Evolutionary conservation across 164 flowering plant species (phyloP), one percentile per base, ranked within the genome.

Genomic region (Saururus chinensis): DNA sequence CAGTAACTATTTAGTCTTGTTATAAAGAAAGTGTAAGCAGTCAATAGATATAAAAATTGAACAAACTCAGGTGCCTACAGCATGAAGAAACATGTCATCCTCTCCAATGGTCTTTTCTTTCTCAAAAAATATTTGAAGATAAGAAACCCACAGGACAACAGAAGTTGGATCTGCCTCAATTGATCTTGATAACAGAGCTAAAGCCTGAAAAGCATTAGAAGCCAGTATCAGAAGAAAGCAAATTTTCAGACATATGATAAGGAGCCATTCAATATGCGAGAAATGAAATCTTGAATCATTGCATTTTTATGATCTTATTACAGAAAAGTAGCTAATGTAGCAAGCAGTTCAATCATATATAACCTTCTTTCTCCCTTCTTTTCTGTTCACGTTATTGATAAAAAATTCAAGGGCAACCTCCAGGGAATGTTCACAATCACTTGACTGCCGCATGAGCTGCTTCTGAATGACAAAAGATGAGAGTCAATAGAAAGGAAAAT

Each of bases 71-170:
- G 45, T 68, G 67, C 95, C 73, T 89, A 92, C 96, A 82, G 95
- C 91, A 71, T 54, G 55, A 16, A 61, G 74, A 70, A 83, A 82
- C 88, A 87, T 76, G 74, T 92, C 95, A 76, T 85, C 91, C 70
- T 81, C 79, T 60, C 76, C 89, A 70, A 71, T 56, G 41, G 80
- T 56, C 51, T 71, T 74, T 53, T 66, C 71, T 64, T 71, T 64
- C 73, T 79, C 64, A 61, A 83, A 77, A 78, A 51, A 86, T 56
- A 89, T 67, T 52, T 77, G 81, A 68, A 92, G 81, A 81, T 84
- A 92, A 72, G 78, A 73, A 45, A 82, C 71, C 98, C 98, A 92
- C 53, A 86, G 79, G 69, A 63, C 67, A 51, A 74, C 77, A 60
- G 86, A 84, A 37, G 76, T 73, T 40, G 85, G 84, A 80, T 81